Conservation (phyloP, 768 basidiomycete genomes). For the Tricholoma matsutake region DNA sequence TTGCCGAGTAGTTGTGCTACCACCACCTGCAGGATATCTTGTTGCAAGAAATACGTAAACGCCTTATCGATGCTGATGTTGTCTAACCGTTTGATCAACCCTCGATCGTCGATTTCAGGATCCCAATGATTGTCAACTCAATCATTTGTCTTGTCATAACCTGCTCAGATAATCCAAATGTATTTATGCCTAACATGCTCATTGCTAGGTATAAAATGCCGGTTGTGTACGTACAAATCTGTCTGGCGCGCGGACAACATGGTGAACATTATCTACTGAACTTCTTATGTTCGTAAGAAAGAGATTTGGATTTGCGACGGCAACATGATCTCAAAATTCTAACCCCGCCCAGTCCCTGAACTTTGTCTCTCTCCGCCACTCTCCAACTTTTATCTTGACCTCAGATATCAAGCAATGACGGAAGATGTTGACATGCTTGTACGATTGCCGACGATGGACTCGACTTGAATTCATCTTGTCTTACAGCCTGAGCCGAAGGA, state of each 20-base stretch:
- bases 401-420: constrained; percentile 3
- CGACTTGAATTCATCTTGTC: not conserved
- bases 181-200: constrained; percentile 28
- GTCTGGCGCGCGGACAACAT: constrained; percentile 12
- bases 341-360: not conserved
- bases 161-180: constrained; percentile 35
- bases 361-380: not conserved
- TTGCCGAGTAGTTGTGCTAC: too few species aligned
- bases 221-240: constrained; percentile 9
- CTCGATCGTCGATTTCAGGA: too few species aligned
- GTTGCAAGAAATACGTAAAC: too few species aligned
- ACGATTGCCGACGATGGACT: not conserved
- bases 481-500: constrained; percentile 21
- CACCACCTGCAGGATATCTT: too few species aligned
- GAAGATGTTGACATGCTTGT: constrained; percentile 20
- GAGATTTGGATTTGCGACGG: not conserved
- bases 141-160: constrained; percentile 31
- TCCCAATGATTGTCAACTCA: too few species aligned
- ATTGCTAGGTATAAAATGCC: not conserved
- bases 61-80: too few species aligned
- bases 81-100: too few species aligned
- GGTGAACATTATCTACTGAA: constrained; percentile 4
- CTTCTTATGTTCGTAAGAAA: not conserved
- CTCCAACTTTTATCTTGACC: not conserved
- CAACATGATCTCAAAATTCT: not conserved